Evolutionary conservation across 495 filamentous ascomycete species (phyloP), one percentile per base, ranked within the genome.

Genomic region (Aspergillus bridgeri): DNA sequence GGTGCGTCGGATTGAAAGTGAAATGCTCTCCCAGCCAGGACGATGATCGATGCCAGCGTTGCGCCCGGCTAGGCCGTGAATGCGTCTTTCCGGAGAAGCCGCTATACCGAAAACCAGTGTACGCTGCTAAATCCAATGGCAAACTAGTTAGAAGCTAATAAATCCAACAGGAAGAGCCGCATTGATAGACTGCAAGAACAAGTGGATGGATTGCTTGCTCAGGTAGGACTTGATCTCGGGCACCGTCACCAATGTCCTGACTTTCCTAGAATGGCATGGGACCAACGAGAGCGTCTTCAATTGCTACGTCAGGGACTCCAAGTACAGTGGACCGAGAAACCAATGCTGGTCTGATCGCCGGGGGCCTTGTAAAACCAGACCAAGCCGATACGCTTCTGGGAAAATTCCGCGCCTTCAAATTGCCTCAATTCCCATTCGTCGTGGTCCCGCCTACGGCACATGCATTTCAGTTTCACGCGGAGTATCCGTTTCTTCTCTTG

Each of bases 351-450:
- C 18, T n/a, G 5, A 22, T 57, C 6, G 23, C 29, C 5, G 27
- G 27, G 19, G 29, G 47, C 0, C 18, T 57, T n/a, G 5, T 57
- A 6, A 50, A 27, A 8, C 8, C 44, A 2, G 44, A 18, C 6
- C 25, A 43, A 13, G 46, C 46, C 6, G 33, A 50, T 24, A 17
- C 22, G 8, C 54, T 57, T 1, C 15, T 57, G 47, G 54, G 42
- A 20, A 57, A 57, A 22, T 57, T 57, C 27, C 54, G 54, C 27
- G 18, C 46, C n/a, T 22, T 42, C 15, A 57, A 51, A 22, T 50
- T 57, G 54, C 46, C 46, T n/a, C 45, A 57, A 5, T 57, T 57
- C 46, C 54, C 54, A 6, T 57, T 57, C 19, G 53, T 54, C 42
- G 42, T 54, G 6, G 21, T 54, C n/a, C 22, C 53, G 8, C 21